Base-by-base conservation (phyloP, 2,329 filamentous ascomycete species). In the Trichoderma koningiopsis region DNA sequence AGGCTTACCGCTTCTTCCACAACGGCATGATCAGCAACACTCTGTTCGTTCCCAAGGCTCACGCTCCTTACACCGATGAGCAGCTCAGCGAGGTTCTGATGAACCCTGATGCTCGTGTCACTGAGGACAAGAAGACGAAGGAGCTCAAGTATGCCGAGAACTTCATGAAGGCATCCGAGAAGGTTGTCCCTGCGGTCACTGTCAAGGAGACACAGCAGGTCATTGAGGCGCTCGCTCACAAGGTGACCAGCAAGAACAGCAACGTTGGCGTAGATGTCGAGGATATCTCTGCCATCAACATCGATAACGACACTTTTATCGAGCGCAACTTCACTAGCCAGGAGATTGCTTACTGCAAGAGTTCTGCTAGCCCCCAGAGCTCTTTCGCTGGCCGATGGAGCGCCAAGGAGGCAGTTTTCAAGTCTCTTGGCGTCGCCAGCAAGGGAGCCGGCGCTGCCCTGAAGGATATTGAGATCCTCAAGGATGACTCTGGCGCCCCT, bases 341-440 rank as follows among this genome's bases (percentile, higher is more conserved):
- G 61, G 96, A 99, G 83, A 92, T 94, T 75, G 86, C 87, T 35
- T 98, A 99, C 84, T 99, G 96, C 85, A 86, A 86, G 72, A 89
- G 91, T 77, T 91, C 93, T 19, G 83, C 93, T 6, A 91, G 88
- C 77, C 92, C 94, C 1, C 93, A 93, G 78, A 92, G 94, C 73
- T 96, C 93, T 63, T 99, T 97, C 81, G 93, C 95, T 5, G 96
- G 96, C 61, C 90, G 94, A 74, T 99, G 96, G 96, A 95, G 91
- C 76, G 96, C 96, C 43, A 99, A 99, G 85, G 96, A 99, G 83
- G 96, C 96, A 33, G 94, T 99, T 0, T 99, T 99, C 87, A 99
- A 99, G 88, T 94, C 93, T 47, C 86, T 99, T 16, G 94, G 94
- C 73, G 94, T 98, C 14, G 83, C 87, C 74, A 91, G 94, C 81